Base-by-base conservation (phyloP, 441 rosid species). In the Bocquillonia castaneifolia region DNA sequence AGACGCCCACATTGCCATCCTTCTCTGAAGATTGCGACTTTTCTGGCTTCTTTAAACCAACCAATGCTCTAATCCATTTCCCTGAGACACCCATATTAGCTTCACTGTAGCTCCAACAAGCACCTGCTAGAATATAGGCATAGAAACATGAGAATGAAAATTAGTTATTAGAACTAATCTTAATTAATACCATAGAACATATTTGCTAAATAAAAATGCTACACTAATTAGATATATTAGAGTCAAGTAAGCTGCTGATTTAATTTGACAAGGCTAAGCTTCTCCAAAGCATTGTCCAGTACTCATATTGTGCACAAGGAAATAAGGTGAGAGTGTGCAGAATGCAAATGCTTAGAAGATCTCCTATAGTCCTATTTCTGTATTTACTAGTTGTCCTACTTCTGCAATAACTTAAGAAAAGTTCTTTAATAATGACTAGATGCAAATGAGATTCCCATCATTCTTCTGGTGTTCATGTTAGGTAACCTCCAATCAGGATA, bases 61-160 rank as follows among this genome's bases (percentile, higher is more conserved):
- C 86, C 79, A 92, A 79, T 64, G 98, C 89, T 81, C 81, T 92
- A 70, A 94, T 80, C 99, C 99, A 92, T 86, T 88, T 94, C 51
- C 97, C 96, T 0, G 97, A 83, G 72, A 88, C 92, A 68, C 98
- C 99, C 99, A 94, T 94, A 73, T 72, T 52, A 65, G 54, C 34
- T 58, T 52, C 62, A 37, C 70, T 36, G 34, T 67, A 63, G 68
- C 65, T 66, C 74, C 71, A 73, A 76, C 55, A 64, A 75, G 44
- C 29, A 68, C 73, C 87, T 84, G 80, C 66, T 61, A 51, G 70
- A 72, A 25, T 67, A 77, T 54, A 55, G 48, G 65, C 47, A 68
- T 45, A 39, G 53, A 64, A 45, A 66, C 48, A 70, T 73, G 13
- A 66, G 52, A 18, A 55, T 44, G 64, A 70, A 14, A n/a, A 10